Base-by-base conservation (phyloP, 2,329 filamentous ascomycete species). In the Biscogniauxia mediterranea region DNA sequence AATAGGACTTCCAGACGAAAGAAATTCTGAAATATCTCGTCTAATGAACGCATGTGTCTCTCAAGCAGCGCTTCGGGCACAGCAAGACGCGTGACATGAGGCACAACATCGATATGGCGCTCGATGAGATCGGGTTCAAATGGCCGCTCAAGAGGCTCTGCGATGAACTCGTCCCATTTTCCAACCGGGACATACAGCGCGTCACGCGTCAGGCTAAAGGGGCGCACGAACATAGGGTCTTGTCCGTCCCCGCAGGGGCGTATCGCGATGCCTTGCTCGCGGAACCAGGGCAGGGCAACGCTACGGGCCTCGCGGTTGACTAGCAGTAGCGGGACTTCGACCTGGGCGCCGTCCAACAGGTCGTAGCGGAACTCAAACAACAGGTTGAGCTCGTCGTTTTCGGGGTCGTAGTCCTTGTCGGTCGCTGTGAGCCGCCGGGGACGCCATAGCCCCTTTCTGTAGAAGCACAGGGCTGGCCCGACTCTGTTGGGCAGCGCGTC, bases 221-320 rank as follows among this genome's bases (percentile, higher is more conserved):
- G 28, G 5, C 57, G 57, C 7, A 26, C 21, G 60, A 68, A 60
- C 49, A 59, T 2, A 21, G 46, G 54, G 28, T 46, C 32, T 2
- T 51, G 19, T 3, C 46, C 17, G 13, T 54, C 26, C 1, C 15
- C 6, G 38, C 42, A 17, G 2, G 38, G 21, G 23, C 52, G 51
- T 15, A 52, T 49, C 42, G 26, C 51, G 23, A 63, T 38, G 20
- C 38, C 58, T 52, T 68, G 62, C n/a, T 64, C 50, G 54, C 25
- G 62, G 50, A 55, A 42, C 68, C 68, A 69, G 20, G 49, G 13
- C 23, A 62, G 53, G 23, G 64, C 67, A 21, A 64, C 46, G 23
- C 32, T 28, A 21, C 59, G 68, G 50, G 67, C 65, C 52, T 69
- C 68, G 28, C 52, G 60, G 58, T 67, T 68, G 56, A 68, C 68